Percentiles rank a stretch among this genome's conserved stretches.
Conservation (phyloP, 2,329 filamentous ascomycete genomes). For the Ascochyta viciae-villosae region DNA sequence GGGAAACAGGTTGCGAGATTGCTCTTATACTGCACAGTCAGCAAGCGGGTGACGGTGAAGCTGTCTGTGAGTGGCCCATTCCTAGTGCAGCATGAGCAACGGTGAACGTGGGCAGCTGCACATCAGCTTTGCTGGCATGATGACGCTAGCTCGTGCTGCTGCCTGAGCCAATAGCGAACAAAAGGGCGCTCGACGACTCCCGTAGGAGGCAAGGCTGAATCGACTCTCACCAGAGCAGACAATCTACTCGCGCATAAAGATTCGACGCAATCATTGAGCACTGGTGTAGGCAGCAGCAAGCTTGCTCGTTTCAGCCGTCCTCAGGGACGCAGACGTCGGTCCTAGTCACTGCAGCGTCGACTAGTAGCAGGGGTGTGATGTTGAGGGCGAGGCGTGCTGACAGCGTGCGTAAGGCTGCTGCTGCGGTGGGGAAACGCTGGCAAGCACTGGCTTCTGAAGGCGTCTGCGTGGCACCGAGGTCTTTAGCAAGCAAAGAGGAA, state of each 20-base stretch:
- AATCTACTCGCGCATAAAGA: neutral
- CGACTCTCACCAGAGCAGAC: neutral
- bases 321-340: neutral
- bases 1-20: neutral
- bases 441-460: neutral
- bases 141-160: neutral
- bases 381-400: neutral
- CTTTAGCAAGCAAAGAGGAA: too few relatives aligned
- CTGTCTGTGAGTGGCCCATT: constrained; percentile 5
- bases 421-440: neutral
- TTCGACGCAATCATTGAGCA: neutral
- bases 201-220: neutral
- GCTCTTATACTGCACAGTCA: constrained; percentile 8
- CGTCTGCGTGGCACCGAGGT: neutral
- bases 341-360: neutral
- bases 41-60: constrained; percentile 2
- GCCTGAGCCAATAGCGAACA: constrained; percentile 8
- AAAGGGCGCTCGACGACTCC: neutral
- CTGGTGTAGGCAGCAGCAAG: neutral
- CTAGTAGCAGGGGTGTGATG: neutral
- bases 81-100: neutral
- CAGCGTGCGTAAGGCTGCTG: neutral
- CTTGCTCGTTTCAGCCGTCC: neutral
- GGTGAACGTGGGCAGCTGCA: constrained; percentile 1
- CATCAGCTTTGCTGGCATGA: constrained; percentile 3